Evolutionary conservation across 345 rosid genomes (phyloP).

Genomic region (Murraya koenigii): DNA sequence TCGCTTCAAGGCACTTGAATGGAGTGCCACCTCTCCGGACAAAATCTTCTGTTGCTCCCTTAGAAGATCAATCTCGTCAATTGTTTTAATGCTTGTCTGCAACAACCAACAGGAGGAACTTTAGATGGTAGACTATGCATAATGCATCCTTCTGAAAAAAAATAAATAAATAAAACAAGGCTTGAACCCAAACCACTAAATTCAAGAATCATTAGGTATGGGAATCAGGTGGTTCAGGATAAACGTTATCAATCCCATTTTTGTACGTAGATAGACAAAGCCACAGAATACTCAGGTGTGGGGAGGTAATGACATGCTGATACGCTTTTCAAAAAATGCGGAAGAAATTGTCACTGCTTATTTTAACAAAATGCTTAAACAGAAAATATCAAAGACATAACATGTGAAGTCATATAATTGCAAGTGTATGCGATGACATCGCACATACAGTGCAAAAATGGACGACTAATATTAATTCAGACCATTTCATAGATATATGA

Average conservation of each 20-base stretch:
- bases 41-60: conserved; percentile 93
- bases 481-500: not conserved
- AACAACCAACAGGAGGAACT: conserved; percentile 20
- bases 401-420: not conserved
- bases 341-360: not conserved
- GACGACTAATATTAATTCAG: not conserved
- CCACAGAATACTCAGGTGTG: not conserved
- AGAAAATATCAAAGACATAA: not conserved
- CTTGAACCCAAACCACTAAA: not conserved
- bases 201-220: not conserved
- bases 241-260: not conserved
- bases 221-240: not conserved
- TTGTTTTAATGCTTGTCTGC: conserved; percentile 72
- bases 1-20: conserved; percentile 83
- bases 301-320: not conserved
- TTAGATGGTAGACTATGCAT: conserved; percentile 8
- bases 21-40: conserved; percentile 80
- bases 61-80: conserved; percentile 81
- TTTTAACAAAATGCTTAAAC: not conserved
- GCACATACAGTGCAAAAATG: not conserved
- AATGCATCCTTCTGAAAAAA: conserved; percentile 1
- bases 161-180: not conserved
- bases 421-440: not conserved
- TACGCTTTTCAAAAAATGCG: not conserved
- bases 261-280: not conserved